Percentiles rank a stretch among this genome's conserved stretches.
Evolutionary conservation across 106 monocot species (phyloP).

Genomic region (Chionographis japonica): DNA sequence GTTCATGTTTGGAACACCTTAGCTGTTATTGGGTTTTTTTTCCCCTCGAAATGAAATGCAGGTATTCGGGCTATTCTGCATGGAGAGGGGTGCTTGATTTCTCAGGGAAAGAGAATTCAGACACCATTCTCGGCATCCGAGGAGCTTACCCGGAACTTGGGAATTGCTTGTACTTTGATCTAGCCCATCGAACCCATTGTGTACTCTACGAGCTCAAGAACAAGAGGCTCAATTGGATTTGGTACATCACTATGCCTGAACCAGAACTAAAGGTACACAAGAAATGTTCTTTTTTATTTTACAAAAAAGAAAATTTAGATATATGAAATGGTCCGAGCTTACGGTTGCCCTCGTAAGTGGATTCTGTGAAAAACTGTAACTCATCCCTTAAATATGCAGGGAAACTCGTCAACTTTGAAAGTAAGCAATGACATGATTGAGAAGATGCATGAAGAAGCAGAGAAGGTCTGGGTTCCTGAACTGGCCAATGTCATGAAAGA

Average conservation of each 20-base stretch:
- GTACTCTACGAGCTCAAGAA: constrained; percentile 75
- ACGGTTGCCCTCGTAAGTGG: no score
- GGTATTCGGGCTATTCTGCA: constrained; percentile 83
- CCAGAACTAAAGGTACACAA: constrained; percentile 47
- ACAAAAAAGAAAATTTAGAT: no score
- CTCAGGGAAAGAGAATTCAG: constrained; percentile 25
- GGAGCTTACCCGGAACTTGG: constrained; percentile 70
- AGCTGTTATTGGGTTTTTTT: no score
- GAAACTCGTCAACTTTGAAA: constrained; percentile 61
- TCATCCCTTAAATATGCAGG: constrained; percentile 24
- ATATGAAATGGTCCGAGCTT: no score
- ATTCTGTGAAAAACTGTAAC: no score
- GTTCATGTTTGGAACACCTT: no score
- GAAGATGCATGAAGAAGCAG: constrained; percentile 60
- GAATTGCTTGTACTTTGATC: constrained; percentile 74
- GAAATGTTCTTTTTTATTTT: no score
- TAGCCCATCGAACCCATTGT: constrained; percentile 52
- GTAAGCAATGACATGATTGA: constrained; percentile 39
- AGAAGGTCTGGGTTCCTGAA: constrained; percentile 58
- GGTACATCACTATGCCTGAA: constrained; percentile 77
- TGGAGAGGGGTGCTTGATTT: constrained; percentile 89
- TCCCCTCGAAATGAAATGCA: background rate
- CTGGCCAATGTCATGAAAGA: constrained; percentile 55
- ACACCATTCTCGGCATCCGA: constrained; percentile 30
- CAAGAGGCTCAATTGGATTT: constrained; percentile 79